phyloP scores from a whole-genome alignment of 257 asterid species.

The Ilex aquifolium region DNA sequence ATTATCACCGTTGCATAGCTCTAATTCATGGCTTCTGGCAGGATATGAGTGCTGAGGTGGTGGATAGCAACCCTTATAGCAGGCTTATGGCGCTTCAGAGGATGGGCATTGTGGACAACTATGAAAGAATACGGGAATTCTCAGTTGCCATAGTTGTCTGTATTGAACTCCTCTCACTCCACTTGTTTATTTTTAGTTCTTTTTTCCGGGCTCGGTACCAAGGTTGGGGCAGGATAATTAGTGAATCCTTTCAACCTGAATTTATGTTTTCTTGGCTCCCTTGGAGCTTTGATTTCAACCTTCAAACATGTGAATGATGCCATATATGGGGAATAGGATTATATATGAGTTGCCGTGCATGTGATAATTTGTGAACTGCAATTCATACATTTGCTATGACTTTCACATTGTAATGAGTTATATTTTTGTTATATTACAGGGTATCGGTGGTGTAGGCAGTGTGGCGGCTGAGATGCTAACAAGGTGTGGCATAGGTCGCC shows the following conservation, averaged over 20 bases:
- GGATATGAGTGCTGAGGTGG: conserved; percentile 95
- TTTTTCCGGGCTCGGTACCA: background rate
- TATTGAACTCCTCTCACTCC: conserved; percentile 17
- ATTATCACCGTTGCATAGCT: background rate
- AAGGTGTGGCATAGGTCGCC: conserved; percentile 98
- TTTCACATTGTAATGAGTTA: background rate
- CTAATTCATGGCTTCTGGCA: conserved; percentile 14
- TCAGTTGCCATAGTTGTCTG: conserved; percentile 95
- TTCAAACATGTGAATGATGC: background rate
- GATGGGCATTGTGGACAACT: conserved; percentile 96
- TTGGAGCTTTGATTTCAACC: background rate
- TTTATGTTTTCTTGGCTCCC: background rate
- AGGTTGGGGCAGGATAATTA: no score
- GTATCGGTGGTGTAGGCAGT: conserved; percentile 99
- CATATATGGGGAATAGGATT: background rate
- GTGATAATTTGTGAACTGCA: background rate
- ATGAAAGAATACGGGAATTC: conserved; percentile 77
- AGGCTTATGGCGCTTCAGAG: conserved; percentile 99
- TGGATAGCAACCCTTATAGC: conserved; percentile 95
- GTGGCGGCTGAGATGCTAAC: conserved; percentile 99
- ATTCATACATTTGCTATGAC: background rate
- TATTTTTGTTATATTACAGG: conserved; percentile 36
- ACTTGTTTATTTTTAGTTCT: background rate
- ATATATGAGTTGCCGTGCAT: background rate
- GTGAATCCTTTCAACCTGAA: background rate